Conservation (phyloP, 495 filamentous ascomycete genomes). For the Penicillium fimorum region DNA sequence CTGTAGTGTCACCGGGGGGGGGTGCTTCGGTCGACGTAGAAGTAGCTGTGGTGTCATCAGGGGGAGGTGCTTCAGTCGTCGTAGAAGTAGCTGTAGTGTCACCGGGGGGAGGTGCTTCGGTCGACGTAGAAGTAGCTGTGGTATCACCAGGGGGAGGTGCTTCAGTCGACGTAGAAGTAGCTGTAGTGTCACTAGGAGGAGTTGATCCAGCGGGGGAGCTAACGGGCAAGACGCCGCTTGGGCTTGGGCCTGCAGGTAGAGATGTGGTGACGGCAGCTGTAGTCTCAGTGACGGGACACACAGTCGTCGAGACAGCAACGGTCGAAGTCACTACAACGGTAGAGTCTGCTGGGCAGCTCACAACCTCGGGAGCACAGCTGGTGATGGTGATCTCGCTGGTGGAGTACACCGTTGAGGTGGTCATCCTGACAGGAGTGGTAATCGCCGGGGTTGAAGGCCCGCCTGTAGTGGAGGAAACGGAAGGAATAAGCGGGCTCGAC, state of each 20-base stretch:
- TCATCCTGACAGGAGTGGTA: constrained; percentile 24
- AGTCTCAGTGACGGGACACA: constrained; percentile 52
- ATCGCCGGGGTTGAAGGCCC: constrained; percentile 1
- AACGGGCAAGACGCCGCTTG: background rate
- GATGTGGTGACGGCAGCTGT: constrained; percentile 19
- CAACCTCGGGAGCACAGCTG: constrained; percentile 55
- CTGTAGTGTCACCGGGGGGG: background rate
- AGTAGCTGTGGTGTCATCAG: constrained; percentile 2
- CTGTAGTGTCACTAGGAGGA: background rate
- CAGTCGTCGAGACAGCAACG: constrained; percentile 57
- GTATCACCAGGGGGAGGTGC: background rate
- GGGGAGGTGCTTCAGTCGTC: background rate
- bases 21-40: constrained; percentile 1
- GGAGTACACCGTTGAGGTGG: constrained; percentile 59
- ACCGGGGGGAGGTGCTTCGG: background rate
- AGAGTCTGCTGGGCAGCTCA: constrained; percentile 55
- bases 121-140: background rate
- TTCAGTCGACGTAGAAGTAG: constrained; percentile 4
- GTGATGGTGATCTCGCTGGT: constrained; percentile 59
- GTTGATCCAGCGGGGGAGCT: constrained; percentile 1
- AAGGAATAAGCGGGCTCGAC: too few relatives aligned
- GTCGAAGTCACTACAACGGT: constrained; percentile 54
- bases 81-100: constrained; percentile 6
- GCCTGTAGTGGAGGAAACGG: background rate
- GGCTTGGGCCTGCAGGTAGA: background rate